Percentiles rank a stretch among this genome's conserved stretches.
phyloP scores from a whole-genome alignment of 176 grass and related monocot genomes.

The Rhipidocladum racemiflorum region DNA sequence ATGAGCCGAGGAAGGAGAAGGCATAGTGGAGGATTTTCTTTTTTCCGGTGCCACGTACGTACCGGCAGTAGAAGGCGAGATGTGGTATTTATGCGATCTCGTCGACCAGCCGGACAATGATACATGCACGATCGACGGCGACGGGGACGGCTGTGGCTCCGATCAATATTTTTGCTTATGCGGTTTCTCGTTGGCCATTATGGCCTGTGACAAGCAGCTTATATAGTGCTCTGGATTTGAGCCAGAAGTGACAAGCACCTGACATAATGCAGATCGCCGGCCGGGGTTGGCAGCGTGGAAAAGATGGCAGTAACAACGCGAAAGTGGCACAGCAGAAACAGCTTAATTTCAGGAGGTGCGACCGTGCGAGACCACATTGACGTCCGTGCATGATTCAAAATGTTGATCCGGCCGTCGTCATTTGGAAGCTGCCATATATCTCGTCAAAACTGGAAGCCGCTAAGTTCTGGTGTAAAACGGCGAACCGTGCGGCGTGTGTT shows the following conservation, averaged over 20 bases:
- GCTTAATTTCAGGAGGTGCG: neutral
- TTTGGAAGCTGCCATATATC: neutral
- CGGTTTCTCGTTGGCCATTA: constrained; percentile 55
- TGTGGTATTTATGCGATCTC: constrained; percentile 44
- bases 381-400: neutral
- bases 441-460: constrained; percentile 22
- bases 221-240: constrained; percentile 31
- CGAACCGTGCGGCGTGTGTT: too few species aligned
- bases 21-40: constrained; percentile 20
- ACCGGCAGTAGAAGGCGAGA: neutral
- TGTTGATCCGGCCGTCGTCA: neutral
- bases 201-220: constrained; percentile 39
- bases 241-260: constrained; percentile 14
- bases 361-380: neutral
- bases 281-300: constrained; percentile 13
- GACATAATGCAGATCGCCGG: constrained; percentile 6
- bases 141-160: constrained; percentile 38
- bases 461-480: neutral
- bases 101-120: constrained; percentile 28
- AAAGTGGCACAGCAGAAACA: neutral
- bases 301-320: neutral
- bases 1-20: constrained; percentile 56
- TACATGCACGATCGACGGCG: constrained; percentile 24
- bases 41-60: neutral
- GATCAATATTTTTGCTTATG: constrained; percentile 28